phyloP scores from a whole-genome alignment of 2,329 filamentous ascomycete genomes.

The Epichloe gansuensis region DNA sequence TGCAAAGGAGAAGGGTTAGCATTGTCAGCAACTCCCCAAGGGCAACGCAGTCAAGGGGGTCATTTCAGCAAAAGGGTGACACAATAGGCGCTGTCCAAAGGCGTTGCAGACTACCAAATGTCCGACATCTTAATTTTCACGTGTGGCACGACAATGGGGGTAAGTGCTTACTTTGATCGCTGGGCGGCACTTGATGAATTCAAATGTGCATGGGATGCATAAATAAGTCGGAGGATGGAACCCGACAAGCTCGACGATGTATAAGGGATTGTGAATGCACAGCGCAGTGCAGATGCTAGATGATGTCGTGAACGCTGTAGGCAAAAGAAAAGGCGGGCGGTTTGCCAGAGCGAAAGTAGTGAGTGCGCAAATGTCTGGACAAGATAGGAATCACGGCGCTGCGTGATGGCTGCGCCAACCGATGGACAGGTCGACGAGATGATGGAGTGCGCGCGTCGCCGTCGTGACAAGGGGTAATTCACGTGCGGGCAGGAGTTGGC shows the following conservation, averaged over 20 bases:
- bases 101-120: background rate
- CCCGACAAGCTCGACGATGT: background rate
- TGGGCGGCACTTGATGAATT: background rate
- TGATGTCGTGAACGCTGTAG: background rate
- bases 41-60: background rate
- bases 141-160: background rate
- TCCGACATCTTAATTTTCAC: background rate
- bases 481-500: conserved; percentile 3
- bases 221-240: conserved; percentile 1
- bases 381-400: conserved; percentile 2
- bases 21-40: background rate
- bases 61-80: background rate
- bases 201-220: background rate
- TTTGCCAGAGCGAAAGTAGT: background rate
- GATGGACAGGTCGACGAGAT: conserved; percentile 4
- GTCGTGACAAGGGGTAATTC: conserved; percentile 4
- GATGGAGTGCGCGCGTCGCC: conserved; percentile 8
- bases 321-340: background rate
- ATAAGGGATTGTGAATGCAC: background rate
- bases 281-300: background rate
- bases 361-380: background rate
- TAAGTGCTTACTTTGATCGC: background rate
- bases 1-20: background rate
- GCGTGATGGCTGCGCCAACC: conserved; percentile 1
- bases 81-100: background rate